Base-by-base conservation (phyloP, 306 rosid species). In the Castanea sativa region DNA sequence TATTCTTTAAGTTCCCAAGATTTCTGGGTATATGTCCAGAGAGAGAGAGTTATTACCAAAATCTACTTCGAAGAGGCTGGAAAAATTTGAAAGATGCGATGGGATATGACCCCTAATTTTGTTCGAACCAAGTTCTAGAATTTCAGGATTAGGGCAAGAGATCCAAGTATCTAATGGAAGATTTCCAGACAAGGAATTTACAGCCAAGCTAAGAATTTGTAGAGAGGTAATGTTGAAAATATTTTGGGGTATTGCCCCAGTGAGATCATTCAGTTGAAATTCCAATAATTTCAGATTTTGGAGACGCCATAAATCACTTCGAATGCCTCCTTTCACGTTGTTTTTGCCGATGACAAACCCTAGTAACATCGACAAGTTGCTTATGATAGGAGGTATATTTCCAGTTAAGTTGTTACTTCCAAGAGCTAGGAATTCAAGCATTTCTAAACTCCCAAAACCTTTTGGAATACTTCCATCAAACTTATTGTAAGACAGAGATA, bases 91-190 rank as follows among this genome's bases (percentile, higher is more conserved):
- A 64, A 64, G 70, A 30, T 0, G 6, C 1, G 70, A 30, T 29
- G 70, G 12, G 70, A 30, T 30, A 30, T 0, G 70, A 15, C 70
- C 45, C 6, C 4, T 16, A 30, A 30, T 0, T 30, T 16, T 3
- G 70, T 64, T 30, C 0, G 0, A 0, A 64, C 4, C 10, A 5
- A 64, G 19, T 0, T 0, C 0, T n/a, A 64, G 1, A 30, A 2
- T 0, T 15, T 30, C 11, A 30, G 27, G 20, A 29, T 15, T 29
- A 15, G 41, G 20, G 69, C 69, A 63, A 13, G 10, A 29, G 14
- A 63, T 1, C 20, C 41, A 4, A 27, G 0, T 1, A 63, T 63
- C 20, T 5, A 15, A 63, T 29, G 69, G 69, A 64, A 64, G 21
- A 64, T 6, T 30, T 16, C 70, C 69, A 5, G 20, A 63, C 0